These are phyloP conservation scores for Apiospora aurea DNA, from an alignment of 2,329 filamentous ascomycete species.

Conservation along the genomic window DNA sequence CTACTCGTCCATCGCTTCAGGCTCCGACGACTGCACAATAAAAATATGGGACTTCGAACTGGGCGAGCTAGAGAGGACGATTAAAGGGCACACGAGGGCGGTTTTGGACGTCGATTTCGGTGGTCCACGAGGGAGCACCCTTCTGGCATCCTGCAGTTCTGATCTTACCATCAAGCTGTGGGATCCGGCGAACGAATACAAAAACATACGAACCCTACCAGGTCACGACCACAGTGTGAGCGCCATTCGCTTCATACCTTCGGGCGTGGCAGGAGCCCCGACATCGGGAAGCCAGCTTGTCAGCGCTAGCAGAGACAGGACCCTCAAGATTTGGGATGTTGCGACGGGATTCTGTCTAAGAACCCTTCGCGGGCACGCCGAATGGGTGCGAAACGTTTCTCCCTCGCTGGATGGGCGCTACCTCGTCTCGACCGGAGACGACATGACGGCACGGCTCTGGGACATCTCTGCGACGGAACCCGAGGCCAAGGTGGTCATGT, in stretches of 20 bases:
- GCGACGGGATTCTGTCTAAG: slow-evolving; percentile 92
- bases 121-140: slow-evolving; percentile 78
- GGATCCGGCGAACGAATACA: slow-evolving; percentile 92
- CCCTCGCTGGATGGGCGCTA: slow-evolving; percentile 85
- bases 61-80: slow-evolving; percentile 86
- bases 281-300: slow-evolving; percentile 86
- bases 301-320: slow-evolving; percentile 84
- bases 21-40: slow-evolving; percentile 90
- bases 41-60: slow-evolving; percentile 98
- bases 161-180: slow-evolving; percentile 95
- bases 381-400: slow-evolving; percentile 90
- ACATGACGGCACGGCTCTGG: slow-evolving; percentile 84
- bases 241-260: slow-evolving; percentile 86
- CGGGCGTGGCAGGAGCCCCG: slow-evolving; percentile 77
- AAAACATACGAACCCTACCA: slow-evolving; percentile 89
- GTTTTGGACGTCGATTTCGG: slow-evolving; percentile 92
- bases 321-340: slow-evolving; percentile 89
- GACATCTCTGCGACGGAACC: slow-evolving; percentile 73
- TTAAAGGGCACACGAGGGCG: slow-evolving; percentile 91
- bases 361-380: slow-evolving; percentile 84
- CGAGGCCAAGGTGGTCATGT: slow-evolving; percentile 79
- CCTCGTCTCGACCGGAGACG: slow-evolving; percentile 82
- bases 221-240: slow-evolving; percentile 94
- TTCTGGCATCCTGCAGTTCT: slow-evolving; percentile 84
- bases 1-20: slow-evolving; percentile 88